These are phyloP conservation scores for Urochloa ruziziensis DNA, from an alignment of 176 grass and related monocot species.

Conservation along the genomic window DNA sequence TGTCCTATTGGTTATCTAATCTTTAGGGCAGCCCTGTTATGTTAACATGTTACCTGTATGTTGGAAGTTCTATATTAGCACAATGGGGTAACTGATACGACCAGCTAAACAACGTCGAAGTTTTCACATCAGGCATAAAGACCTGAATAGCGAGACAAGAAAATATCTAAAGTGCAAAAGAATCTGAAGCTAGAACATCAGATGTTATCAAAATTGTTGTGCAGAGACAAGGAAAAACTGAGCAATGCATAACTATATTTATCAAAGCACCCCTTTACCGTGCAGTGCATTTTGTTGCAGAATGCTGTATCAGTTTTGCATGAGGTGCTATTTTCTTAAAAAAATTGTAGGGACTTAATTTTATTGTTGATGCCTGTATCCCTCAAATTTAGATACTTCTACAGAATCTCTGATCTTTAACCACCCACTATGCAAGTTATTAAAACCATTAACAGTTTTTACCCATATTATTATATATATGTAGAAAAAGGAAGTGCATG, in stretches of 20 bases:
- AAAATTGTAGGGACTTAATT: background rate
- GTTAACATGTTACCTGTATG: conserved; percentile 5
- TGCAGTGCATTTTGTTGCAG: background rate
- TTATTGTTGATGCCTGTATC: background rate
- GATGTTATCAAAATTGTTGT: background rate
- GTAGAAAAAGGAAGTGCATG: conserved; percentile 86
- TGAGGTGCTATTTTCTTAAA: background rate
- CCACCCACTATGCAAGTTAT: background rate
- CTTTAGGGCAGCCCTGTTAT: too few relatives aligned
- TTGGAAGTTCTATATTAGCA: conserved; percentile 25
- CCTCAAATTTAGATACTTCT: conserved; percentile 22
- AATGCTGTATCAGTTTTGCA: conserved; percentile 10
- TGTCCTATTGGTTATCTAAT: background rate
- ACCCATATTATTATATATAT: conserved; percentile 26
- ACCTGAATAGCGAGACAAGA: background rate
- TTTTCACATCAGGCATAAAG: background rate
- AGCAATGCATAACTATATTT: conserved; percentile 14
- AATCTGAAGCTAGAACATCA: background rate
- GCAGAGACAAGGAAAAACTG: background rate
- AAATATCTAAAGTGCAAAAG: background rate
- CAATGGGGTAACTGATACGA: background rate
- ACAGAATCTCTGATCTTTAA: background rate
- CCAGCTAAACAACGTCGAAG: background rate
- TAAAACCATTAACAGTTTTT: conserved; percentile 15
- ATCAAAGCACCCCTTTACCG: background rate